Evolutionary conservation across 2,329 filamentous ascomycete genomes (phyloP).

Genomic region (Penicillium occitanis): DNA sequence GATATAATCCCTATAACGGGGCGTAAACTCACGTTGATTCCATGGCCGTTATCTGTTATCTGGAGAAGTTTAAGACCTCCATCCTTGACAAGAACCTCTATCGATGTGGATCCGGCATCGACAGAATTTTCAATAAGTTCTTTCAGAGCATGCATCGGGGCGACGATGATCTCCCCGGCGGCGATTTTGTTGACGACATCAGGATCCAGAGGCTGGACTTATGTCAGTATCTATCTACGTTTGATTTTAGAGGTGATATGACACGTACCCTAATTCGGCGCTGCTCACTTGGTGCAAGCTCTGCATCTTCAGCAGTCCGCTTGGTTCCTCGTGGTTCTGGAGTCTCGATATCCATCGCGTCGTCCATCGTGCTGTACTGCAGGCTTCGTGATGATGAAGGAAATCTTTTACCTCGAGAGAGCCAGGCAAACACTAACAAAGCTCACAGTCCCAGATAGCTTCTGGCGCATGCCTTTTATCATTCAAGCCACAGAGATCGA

Average conservation of each 20-base stretch:
- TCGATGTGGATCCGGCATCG: conserved; percentile 87
- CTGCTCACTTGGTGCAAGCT: conserved; percentile 41
- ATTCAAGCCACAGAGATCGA: neutral
- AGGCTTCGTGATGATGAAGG: neutral
- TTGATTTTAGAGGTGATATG: no score
- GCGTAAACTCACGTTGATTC: conserved; percentile 72
- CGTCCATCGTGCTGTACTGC: conserved; percentile 31
- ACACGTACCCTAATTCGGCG: conserved; percentile 48
- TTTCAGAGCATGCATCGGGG: conserved; percentile 92
- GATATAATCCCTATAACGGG: neutral
- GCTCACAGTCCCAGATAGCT: neutral
- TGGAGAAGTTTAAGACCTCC: conserved; percentile 92
- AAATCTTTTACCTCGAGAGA: neutral
- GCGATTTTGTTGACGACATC: conserved; percentile 99
- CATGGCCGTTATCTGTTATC: conserved; percentile 95
- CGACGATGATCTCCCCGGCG: conserved; percentile 96
- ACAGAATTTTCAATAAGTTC: conserved; percentile 96
- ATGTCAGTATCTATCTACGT: conserved; percentile 16
- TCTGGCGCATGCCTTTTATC: neutral
- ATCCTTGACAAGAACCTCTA: conserved; percentile 92
- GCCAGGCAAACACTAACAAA: neutral
- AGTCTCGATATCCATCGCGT: conserved; percentile 47
- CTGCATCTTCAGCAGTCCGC: conserved; percentile 50
- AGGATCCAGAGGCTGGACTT: conserved; percentile 73
- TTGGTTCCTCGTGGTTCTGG: conserved; percentile 46